A percentile compares a stretch with the other conserved stretches of the same genome.
phyloP scores from a whole-genome alignment of 306 rosid species.

The Fagus sylvatica region DNA sequence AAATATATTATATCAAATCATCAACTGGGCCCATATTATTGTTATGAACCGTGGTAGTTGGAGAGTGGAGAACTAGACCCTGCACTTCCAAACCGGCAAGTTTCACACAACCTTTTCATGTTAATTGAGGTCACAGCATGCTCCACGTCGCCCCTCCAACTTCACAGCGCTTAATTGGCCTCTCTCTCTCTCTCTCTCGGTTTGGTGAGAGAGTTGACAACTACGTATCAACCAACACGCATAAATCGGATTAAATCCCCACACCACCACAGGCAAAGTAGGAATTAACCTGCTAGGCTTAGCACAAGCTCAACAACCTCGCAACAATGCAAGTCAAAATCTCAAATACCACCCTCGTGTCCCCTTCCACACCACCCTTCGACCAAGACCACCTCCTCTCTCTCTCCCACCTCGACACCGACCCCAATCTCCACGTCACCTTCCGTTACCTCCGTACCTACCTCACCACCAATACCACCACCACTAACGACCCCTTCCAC shows the following conservation, averaged over 20 bases:
- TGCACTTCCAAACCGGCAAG: too few species aligned
- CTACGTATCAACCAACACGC: neutral
- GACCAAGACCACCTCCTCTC: constrained; percentile 49
- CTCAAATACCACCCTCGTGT: constrained; percentile 35
- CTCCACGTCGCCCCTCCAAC: constrained; percentile 41
- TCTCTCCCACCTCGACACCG: constrained; percentile 82
- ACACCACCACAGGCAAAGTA: too few species aligned
- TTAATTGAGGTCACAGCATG: constrained; percentile 20
- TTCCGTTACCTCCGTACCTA: constrained; percentile 90
- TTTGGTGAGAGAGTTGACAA: constrained; percentile 27
- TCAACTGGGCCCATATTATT: too few species aligned
- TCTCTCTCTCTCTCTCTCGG: constrained; percentile 1
- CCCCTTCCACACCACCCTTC: constrained; percentile 59
- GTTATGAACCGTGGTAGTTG: too few species aligned
- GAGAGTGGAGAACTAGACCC: too few species aligned
- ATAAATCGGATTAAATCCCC: neutral
- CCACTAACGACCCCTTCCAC: constrained; percentile 35
- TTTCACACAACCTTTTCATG: too few species aligned
- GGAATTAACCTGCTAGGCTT: too few species aligned
- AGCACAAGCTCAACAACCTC: neutral
- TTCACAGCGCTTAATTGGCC: neutral
- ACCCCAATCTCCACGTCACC: constrained; percentile 63
- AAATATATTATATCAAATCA: too few species aligned
- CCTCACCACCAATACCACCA: constrained; percentile 17
- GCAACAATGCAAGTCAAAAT: constrained; percentile 31